Conservation (phyloP, 768 basidiomycete genomes). For the Xerocomus spinulosus region DNA sequence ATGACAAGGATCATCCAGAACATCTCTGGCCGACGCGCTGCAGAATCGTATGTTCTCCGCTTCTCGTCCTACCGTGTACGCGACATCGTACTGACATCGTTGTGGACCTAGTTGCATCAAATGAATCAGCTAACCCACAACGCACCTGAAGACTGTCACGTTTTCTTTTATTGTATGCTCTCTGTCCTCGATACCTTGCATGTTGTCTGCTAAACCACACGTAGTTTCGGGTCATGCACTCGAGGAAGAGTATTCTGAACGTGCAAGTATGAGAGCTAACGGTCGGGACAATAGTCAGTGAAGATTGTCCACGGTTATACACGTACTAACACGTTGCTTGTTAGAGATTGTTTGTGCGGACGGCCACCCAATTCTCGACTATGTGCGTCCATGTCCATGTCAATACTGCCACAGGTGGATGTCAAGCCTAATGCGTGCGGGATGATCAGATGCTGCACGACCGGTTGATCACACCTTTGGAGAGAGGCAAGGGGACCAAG, state of each 20-base stretch:
- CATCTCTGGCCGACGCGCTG: slow-evolving; percentile 39
- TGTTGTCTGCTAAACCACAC: too few species aligned
- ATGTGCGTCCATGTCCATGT: too few species aligned
- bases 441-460: slow-evolving; percentile 21
- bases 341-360: slow-evolving; percentile 21
- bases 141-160: slow-evolving; percentile 38
- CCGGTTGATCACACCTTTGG: slow-evolving; percentile 16
- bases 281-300: slow-evolving; percentile 44
- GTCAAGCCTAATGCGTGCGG: too few species aligned
- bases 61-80: too few species aligned
- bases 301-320: too few species aligned
- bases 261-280: slow-evolving; percentile 38
- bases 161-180: slow-evolving; percentile 54
- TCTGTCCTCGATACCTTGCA: too few species aligned
- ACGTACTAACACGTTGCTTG: background rate
- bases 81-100: too few species aligned
- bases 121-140: slow-evolving; percentile 41
- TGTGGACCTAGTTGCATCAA: slow-evolving; percentile 24
- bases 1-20: slow-evolving; percentile 28
- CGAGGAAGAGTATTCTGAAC: slow-evolving; percentile 19
- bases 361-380: slow-evolving; percentile 20
- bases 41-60: background rate
- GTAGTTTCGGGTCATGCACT: slow-evolving; percentile 24
- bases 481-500: slow-evolving; percentile 13
- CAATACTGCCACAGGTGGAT: too few species aligned